Base-by-base conservation (phyloP, 805 yeast genomes). In the Jamesozyma rosinii region DNA sequence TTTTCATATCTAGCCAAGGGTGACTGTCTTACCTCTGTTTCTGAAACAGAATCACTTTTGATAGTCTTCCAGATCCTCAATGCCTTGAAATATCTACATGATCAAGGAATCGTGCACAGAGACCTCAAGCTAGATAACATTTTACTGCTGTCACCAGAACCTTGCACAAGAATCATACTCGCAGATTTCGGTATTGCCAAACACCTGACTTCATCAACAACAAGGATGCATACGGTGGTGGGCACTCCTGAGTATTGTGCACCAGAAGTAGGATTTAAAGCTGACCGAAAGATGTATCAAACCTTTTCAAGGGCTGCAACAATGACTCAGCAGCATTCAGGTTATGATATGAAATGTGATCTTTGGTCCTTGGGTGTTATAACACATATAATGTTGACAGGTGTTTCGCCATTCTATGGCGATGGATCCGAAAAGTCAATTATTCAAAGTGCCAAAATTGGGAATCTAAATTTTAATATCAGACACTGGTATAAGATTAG, bases 241-340 rank as follows among this genome's bases (percentile, higher is more conserved):
- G 81, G 81, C 2, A 81, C 87, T 0, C 78, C 81, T 0, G 87
- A 81, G 54, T 81, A 81, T 52, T 72, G 79, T 44, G 87, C 88
- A 1, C 88, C 88, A 0, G 87, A 81, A 51, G 77, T 81, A 10
- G 77, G 80, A 0, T 66, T 75, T 41, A 67, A 60, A 37, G 55
- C 57, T 9, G 57, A 60, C 26, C 55, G 62, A 38, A 43, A 54
- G 32, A 57, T 61, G 2, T 52, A 54, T 37, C 50, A 54, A 32
- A 42, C 47, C n/a, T 54, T 53, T 39, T 53, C 63, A 9, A 48
- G 57, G 22, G 57, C 51, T 11, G 61, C 54, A 10, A 56, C 59
- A 1, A 37, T 49, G 20, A 57, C 50, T 14, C 56, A 54, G 40
- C 45, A 51, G 15, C 46, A 48, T 13, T 42, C 35, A 13, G 79